A percentile compares a stretch with the other conserved stretches of the same genome.
These are phyloP conservation scores for Penicillium nucicola DNA, from an alignment of 495 filamentous ascomycete species.

Conservation along the genomic window DNA sequence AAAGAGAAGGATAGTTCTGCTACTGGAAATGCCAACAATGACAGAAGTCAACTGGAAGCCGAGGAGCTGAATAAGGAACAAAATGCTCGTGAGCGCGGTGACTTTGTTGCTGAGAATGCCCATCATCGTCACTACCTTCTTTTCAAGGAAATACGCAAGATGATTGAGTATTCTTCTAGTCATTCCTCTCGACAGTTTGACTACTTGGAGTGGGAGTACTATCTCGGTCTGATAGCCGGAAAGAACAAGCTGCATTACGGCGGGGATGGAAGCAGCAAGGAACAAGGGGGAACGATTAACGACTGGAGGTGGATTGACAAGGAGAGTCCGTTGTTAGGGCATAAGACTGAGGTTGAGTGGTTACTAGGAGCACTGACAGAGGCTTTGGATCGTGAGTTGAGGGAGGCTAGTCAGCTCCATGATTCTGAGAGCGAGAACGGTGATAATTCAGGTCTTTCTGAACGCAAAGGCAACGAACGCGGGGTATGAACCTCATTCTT, in stretches of 20 bases:
- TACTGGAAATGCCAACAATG: not conserved
- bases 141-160: slow-evolving; percentile 62
- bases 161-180: slow-evolving; percentile 60
- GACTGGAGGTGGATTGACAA: slow-evolving; percentile 77
- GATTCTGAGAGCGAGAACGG: too few relatives aligned
- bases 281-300: slow-evolving; percentile 10
- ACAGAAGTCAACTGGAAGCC: slow-evolving; percentile 14
- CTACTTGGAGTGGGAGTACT: slow-evolving; percentile 82
- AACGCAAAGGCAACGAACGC: too few relatives aligned
- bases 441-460: too few relatives aligned
- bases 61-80: slow-evolving; percentile 40
- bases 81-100: slow-evolving; percentile 39
- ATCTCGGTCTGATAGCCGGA: slow-evolving; percentile 64
- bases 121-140: slow-evolving; percentile 66
- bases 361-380: slow-evolving; percentile 63
- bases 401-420: slow-evolving; percentile 22
- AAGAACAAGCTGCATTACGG: slow-evolving; percentile 53
- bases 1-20: too few relatives aligned
- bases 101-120: slow-evolving; percentile 39
- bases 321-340: slow-evolving; percentile 69
- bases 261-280: slow-evolving; percentile 8
- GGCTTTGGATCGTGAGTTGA: slow-evolving; percentile 53
- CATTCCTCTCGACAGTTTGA: slow-evolving; percentile 64
- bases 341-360: slow-evolving; percentile 75
- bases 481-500: too few relatives aligned